Evolutionary conservation across 805 yeast species (phyloP), one percentile per base, ranked within the genome.

Genomic region (Vanderwaltozyma polyspora): DNA sequence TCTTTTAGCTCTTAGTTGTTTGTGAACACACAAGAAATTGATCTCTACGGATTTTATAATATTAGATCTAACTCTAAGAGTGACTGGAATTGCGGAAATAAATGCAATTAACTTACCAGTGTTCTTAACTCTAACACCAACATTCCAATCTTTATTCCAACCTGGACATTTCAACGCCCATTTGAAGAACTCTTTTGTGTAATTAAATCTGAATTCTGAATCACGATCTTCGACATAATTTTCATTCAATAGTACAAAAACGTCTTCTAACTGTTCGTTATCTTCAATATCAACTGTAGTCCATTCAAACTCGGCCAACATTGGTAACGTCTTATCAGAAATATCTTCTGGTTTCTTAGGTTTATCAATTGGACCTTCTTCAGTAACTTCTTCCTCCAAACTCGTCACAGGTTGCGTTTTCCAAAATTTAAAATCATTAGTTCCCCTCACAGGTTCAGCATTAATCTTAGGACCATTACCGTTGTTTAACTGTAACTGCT

Each of bases 91-190:
- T 7, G 93, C 98, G 25, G 89, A 74, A 47, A 91, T 91, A 51
- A 89, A 91, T 0, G 93, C 96, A 33, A 91, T 87, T 43, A 91
- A 67, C 56, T 82, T 80, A 1, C 77, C 75, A 21, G 82, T 74
- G 2, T 67, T 68, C 43, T 74, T 75, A 19, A 85, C 97, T 26
- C 97, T 69, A 12, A 91, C 95, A 44, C 97, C 97, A 24, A 85
- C 80, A 48, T 81, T 80, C 94, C 96, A 89, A 11, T 87, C 89
- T 36, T 68, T 64, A 32, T 67, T 67, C 82, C 89, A 89, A 13
- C 96, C 97, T 0, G 98, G 98, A 3, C 94, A 83, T 43, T 80
- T 79, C 46, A 91, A 66, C 1, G 95, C 94, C 97, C 97, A 91
- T 47, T 77, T 70, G 54, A 91, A 72, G 51, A 91, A 89, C 21